Base-by-base conservation (phyloP, 2,329 filamentous ascomycete species). In the Hypoxylon sp. region DNA sequence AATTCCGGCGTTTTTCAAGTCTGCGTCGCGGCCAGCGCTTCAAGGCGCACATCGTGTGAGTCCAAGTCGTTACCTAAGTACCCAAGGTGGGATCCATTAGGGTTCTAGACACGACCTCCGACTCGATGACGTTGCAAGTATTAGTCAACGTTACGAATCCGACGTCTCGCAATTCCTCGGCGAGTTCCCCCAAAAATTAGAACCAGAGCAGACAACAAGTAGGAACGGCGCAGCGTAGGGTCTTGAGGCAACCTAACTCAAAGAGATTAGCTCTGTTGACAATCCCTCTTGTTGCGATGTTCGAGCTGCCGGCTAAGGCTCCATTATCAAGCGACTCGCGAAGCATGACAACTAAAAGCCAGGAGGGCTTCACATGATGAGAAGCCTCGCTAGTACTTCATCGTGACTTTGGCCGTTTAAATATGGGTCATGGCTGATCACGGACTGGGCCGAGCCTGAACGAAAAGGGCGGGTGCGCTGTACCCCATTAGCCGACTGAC, bases 81-180 rank as follows among this genome's bases (percentile, higher is more conserved):
- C 11, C n/a, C n/a, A 85, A 89, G 71, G 82, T 97, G 61, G 88
- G 88, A 59, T 88, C 91, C 65, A 79, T 98, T 33, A 85, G 85
- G 68, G 87, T 98, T 60, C 75, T 91, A 40, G 87, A 91, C 59
- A 96, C 93, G 0, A 90, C 90, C 0, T 81, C 85, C 33, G 87
- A 88, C 2, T 91, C 91, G 2, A 82, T 97, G 48, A 87, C 85
- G 18, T 80, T 98, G 33, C 83, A 89, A 73, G 91, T 91, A 12
- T 80, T 83, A 38, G 84, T 97, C 73, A 97, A 96, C 75, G 84
- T 97, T 64, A 96, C 92, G 3, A 99, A 99, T 74, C 94, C 95
- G n/a, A 16, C 49, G 32, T 6, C 4, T n/a, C 9, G 18, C 5
- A 12, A 38, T 40, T n/a, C 32, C 12, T 11, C 48, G 30, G 22